phyloP scores from a whole-genome alignment of 1,139 yeast genomes.

The Petasospora rhodanensis region DNA sequence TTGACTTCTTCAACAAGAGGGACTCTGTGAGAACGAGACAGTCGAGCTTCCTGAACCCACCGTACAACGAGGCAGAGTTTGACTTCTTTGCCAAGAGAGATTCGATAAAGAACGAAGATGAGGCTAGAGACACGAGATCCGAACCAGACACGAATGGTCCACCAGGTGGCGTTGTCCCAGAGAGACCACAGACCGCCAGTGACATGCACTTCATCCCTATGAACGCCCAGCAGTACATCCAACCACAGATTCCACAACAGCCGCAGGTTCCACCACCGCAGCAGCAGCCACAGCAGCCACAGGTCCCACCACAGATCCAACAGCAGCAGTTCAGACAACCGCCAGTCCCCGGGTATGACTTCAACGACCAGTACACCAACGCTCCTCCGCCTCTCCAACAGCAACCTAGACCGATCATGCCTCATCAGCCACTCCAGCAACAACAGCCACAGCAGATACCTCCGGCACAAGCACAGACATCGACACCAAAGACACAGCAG shows the following conservation, averaged over 20 bases:
- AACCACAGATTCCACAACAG: slow-evolving; percentile 4
- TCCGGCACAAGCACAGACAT: slow-evolving; percentile 14
- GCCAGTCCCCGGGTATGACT: not conserved
- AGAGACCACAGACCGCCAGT: slow-evolving; percentile 15
- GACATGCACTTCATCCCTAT: too few relatives aligned
- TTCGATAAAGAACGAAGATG: slow-evolving; percentile 24
- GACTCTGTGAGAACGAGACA: slow-evolving; percentile 24
- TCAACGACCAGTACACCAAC: not conserved
- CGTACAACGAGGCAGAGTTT: slow-evolving; percentile 19
- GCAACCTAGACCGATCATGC: too few relatives aligned
- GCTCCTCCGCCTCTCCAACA: too few relatives aligned
- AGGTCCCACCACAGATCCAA: too few relatives aligned
- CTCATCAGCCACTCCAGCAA: slow-evolving; percentile 1
- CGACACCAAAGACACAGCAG: too few relatives aligned
- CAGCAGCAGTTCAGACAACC: too few relatives aligned
- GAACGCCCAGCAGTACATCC: not conserved
- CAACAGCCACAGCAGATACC: not conserved
- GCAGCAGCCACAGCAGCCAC: slow-evolving; percentile 5
- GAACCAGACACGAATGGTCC: slow-evolving; percentile 21
- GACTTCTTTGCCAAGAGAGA: slow-evolving; percentile 25
- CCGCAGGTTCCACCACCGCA: slow-evolving; percentile 5
- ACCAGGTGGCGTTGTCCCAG: slow-evolving; percentile 9
- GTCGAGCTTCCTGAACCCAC: slow-evolving; percentile 23
- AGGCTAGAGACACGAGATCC: slow-evolving; percentile 18
- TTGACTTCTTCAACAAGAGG: slow-evolving; percentile 22